Conservation (phyloP, 805 yeast species). For the Maudiozyma serrabonitensis region DNA sequence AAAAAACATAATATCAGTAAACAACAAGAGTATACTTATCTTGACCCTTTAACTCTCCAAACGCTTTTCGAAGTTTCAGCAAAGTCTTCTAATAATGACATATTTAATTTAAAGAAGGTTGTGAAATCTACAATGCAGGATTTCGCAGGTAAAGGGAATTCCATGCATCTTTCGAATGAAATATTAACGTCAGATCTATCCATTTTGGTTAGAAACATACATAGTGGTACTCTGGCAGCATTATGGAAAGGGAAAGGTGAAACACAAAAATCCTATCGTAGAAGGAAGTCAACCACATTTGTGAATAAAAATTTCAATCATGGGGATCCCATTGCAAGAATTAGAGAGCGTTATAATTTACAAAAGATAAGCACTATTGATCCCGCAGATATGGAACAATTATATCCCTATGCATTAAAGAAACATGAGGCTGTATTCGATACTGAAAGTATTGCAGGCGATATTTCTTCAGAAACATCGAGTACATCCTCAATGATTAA, state of each 20-base stretch:
- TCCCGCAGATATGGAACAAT: conserved; percentile 9
- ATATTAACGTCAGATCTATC: conserved; percentile 34
- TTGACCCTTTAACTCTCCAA: conserved; percentile 49
- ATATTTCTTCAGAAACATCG: neutral
- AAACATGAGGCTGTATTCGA: neutral
- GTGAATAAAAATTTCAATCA: conserved; percentile 9
- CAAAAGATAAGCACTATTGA: conserved; percentile 1
- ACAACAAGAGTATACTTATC: conserved; percentile 36
- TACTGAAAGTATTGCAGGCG: neutral
- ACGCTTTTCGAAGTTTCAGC: conserved; percentile 40
- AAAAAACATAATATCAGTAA: conserved; percentile 43
- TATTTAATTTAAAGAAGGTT: conserved; percentile 48
- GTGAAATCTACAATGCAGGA: conserved; percentile 71
- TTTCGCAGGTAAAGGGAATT: conserved; percentile 34
- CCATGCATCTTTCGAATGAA: conserved; percentile 29
- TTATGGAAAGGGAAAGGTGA: conserved; percentile 46
- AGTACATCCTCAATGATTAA: conserved; percentile 18
- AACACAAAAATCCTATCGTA: conserved; percentile 21
- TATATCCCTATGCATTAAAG: neutral
- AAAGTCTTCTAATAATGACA: conserved; percentile 35
- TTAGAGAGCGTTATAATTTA: neutral
- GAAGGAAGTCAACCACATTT: conserved; percentile 10
- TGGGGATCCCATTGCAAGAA: conserved; percentile 16
- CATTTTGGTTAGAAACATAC: conserved; percentile 19
- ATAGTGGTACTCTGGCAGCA: conserved; percentile 31